Evolutionary conservation across 768 basidiomycete genomes (phyloP).

Genomic region (Amyloporia xantha): DNA sequence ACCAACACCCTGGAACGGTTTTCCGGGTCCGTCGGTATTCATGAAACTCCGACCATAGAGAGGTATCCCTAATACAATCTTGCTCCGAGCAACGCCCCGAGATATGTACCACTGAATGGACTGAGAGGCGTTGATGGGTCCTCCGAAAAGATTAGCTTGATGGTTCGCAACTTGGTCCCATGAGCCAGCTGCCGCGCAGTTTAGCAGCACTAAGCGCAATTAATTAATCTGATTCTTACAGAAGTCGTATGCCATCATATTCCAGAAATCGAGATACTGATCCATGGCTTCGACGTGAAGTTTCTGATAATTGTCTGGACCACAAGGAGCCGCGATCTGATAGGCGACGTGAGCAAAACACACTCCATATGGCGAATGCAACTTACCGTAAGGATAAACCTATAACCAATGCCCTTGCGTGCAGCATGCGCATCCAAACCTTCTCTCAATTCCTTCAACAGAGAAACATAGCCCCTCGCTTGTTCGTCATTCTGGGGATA

Average conservation of each 20-base stretch:
- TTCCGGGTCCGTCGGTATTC: slow-evolving; percentile 77
- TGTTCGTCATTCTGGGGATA: slow-evolving; percentile 78
- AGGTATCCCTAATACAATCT: slow-evolving; percentile 87
- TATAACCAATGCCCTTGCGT: slow-evolving; percentile 53
- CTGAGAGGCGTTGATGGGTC: slow-evolving; percentile 52
- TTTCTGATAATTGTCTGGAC: slow-evolving; percentile 77
- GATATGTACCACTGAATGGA: slow-evolving; percentile 65
- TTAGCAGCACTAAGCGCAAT: background rate
- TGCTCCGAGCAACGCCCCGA: slow-evolving; percentile 67
- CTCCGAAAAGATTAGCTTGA: slow-evolving; percentile 81
- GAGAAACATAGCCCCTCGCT: slow-evolving; percentile 76
- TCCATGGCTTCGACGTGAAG: slow-evolving; percentile 83
- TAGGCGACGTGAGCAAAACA: slow-evolving; percentile 5
- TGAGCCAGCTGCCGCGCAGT: slow-evolving; percentile 53
- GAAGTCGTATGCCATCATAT: slow-evolving; percentile 92
- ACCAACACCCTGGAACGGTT: slow-evolving; percentile 75
- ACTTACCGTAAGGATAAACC: slow-evolving; percentile 70
- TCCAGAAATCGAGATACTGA: slow-evolving; percentile 88
- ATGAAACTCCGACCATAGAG: slow-evolving; percentile 91
- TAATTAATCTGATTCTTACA: slow-evolving; percentile 32
- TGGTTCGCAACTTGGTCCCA: slow-evolving; percentile 70
- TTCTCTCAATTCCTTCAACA: slow-evolving; percentile 67
- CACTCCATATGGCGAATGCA: background rate
- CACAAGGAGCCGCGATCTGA: slow-evolving; percentile 91
- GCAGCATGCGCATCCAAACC: slow-evolving; percentile 74